These are phyloP conservation scores for Fraxinus xanthoxyloides DNA, from an alignment of 305 asterid genomes.

Conservation along the genomic window DNA sequence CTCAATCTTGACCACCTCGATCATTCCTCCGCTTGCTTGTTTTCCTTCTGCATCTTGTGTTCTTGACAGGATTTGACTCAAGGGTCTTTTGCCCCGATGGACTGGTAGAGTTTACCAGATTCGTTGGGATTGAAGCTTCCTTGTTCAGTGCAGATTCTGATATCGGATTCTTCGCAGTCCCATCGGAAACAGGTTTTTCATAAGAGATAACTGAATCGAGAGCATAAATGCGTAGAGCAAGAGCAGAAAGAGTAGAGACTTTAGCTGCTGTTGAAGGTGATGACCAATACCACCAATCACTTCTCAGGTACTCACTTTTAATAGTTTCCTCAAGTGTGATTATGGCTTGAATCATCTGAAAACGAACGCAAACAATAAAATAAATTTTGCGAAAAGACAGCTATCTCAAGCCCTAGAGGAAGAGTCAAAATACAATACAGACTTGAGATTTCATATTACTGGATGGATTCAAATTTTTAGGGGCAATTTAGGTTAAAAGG, in stretches of 20 bases:
- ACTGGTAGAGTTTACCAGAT: slow-evolving; percentile 38
- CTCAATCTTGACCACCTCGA: slow-evolving; percentile 33
- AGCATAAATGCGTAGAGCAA: slow-evolving; percentile 70
- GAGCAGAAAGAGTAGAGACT: slow-evolving; percentile 74
- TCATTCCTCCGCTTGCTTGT: slow-evolving; percentile 69
- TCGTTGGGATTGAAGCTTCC: slow-evolving; percentile 38
- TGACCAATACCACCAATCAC: slow-evolving; percentile 97
- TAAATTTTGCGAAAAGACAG: background rate
- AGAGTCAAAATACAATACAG: background rate
- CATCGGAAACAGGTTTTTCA: slow-evolving; percentile 45
- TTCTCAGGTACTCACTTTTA: slow-evolving; percentile 61
- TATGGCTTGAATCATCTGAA: slow-evolving; percentile 88
- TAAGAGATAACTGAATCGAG: slow-evolving; percentile 80
- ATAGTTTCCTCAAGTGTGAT: slow-evolving; percentile 73
- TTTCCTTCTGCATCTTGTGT: slow-evolving; percentile 67
- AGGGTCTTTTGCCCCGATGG: slow-evolving; percentile 47
- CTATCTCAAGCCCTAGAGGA: background rate
- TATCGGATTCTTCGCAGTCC: slow-evolving; percentile 25
- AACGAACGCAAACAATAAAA: slow-evolving; percentile 12
- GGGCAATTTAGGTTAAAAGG: background rate
- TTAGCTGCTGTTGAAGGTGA: slow-evolving; percentile 87
- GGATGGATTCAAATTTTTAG: background rate
- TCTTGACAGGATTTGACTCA: slow-evolving; percentile 58
- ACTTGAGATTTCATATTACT: background rate
- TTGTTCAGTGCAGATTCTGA: slow-evolving; percentile 40